These are phyloP conservation scores for Pouteria glomerata DNA, from an alignment of 148 eudicot species.

Conservation along the genomic window DNA sequence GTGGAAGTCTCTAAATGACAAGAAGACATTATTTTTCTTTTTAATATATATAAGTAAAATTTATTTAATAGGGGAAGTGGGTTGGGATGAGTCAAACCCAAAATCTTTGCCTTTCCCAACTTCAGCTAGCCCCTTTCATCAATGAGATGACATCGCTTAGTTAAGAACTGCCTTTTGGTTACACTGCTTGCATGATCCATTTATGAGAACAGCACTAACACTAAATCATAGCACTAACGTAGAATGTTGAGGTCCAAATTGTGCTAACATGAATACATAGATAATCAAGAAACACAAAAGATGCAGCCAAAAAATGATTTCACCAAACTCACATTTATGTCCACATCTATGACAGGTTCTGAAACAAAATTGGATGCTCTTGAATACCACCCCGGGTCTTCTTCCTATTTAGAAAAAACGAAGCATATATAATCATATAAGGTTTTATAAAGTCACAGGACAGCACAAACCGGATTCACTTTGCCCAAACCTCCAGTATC, in stretches of 20 bases:
- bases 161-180: not conserved
- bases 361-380: slow-evolving; percentile 54
- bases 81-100: too few species aligned
- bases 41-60: too few species aligned
- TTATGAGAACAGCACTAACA: not conserved
- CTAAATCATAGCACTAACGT: not conserved
- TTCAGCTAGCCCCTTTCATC: too few species aligned
- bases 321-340: slow-evolving; percentile 68
- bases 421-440: not conserved
- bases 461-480: not conserved
- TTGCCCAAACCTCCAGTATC: slow-evolving; percentile 73
- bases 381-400: slow-evolving; percentile 98
- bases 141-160: not conserved
- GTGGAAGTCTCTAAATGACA: not conserved
- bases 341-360: slow-evolving; percentile 66
- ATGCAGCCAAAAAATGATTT: not conserved
- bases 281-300: not conserved
- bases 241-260: not conserved
- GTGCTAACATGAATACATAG: not conserved
- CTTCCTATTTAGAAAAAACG: slow-evolving; percentile 53
- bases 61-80: too few species aligned
- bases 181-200: not conserved
- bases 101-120: too few species aligned
- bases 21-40: too few species aligned
- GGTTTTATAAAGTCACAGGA: not conserved